Base-by-base conservation (phyloP, 2,329 filamentous ascomycete genomes). In the Apiospora rasikravindrae region DNA sequence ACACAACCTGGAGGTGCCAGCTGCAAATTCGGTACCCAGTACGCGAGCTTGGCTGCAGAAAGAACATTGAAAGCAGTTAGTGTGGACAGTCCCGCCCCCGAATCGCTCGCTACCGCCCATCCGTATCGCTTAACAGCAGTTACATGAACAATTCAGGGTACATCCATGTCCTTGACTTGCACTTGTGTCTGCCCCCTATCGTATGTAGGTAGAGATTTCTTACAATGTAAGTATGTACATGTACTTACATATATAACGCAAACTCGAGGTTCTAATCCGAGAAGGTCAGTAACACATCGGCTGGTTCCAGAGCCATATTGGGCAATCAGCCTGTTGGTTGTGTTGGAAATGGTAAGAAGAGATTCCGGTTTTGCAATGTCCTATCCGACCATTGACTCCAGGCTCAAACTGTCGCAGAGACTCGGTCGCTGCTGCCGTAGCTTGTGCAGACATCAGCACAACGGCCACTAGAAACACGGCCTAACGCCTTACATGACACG, bases 71-170 rank as follows among this genome's bases (percentile, higher is more conserved):
- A 22, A 33, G 49, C n/a, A 37, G 33, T 64, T 42, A 40, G 8
- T n/a, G 44, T 33, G 44, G 67, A 49, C 42, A 68, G 26, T 47
- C 26, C 42, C 24, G 22, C 64, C 29, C 24, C 40, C 6, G 57
- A 37, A 64, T 64, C 57, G 37, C 69, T 72, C 71, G 71, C 71
- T 72, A 72, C 71, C 71, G 69, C 53, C 68, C 57, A 51, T 49
- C 47, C 64, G 53, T 70, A 40, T 72, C 69, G 69, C 69, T 69
- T 57, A 69, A 40, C 4, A 53, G 29, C 45, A 69, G 42, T 37
- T 64, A 64, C 57, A 64, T 64, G 57, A 40, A 6, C 16, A 33
- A 2, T 40, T n/a, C 33, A 40, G 57, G 29, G 57, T 40, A 40
- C 57, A 40, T 40, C 57, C 57, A 64, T 40, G 57, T 64, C 29